Evolutionary conservation across 2,329 filamentous ascomycete species (phyloP).

Genomic region (Phialophora expanda): DNA sequence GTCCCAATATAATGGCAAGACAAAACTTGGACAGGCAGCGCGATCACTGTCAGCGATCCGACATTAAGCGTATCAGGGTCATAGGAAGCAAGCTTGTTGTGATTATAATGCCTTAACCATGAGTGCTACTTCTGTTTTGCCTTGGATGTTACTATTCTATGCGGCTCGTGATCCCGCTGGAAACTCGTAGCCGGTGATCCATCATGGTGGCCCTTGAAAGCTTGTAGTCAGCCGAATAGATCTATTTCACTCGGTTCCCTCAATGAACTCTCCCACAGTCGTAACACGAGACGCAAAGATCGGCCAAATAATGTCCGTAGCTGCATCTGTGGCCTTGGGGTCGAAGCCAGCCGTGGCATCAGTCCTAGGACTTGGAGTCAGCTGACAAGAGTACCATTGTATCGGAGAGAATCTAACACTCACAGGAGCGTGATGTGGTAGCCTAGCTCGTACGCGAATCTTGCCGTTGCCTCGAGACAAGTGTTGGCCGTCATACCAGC

Average conservation of each 20-base stretch:
- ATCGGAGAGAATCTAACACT: not conserved
- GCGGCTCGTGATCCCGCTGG: no score
- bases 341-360: constrained; percentile 21
- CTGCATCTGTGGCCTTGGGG: constrained; percentile 12
- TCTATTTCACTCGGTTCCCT: not conserved
- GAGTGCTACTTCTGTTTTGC: no score
- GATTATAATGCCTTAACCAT: no score
- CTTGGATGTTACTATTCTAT: no score
- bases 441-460: constrained; percentile 44
- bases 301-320: constrained; percentile 18
- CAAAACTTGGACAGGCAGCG: no score
- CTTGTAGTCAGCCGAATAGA: no score
- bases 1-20: no score
- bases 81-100: no score
- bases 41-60: no score
- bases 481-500: constrained; percentile 45
- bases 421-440: constrained; percentile 17
- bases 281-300: constrained; percentile 19
- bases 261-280: constrained; percentile 12
- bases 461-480: constrained; percentile 45
- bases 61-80: no score
- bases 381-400: not conserved
- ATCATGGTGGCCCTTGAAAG: not conserved
- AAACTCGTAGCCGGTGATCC: not conserved
- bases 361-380: not conserved